Percentiles rank a stretch among this genome's conserved stretches.
Conservation (phyloP, 2,329 filamentous ascomycete genomes). For the Epichloe aotearoae region DNA sequence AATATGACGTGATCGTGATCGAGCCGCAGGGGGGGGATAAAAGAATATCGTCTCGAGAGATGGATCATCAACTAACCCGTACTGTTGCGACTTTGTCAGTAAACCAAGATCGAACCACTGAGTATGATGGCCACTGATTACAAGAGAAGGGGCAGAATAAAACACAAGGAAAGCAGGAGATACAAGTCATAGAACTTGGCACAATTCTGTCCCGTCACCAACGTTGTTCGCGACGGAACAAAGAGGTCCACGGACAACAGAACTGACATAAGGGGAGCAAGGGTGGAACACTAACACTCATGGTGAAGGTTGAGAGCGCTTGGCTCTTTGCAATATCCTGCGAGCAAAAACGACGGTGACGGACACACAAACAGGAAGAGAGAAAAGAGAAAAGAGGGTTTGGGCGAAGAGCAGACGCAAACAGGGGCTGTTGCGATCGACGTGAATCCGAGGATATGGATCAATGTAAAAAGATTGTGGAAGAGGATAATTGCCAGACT, state of each 20-base stretch:
- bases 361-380: neutral
- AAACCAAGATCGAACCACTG: slow-evolving; percentile 5
- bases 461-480: too few species aligned
- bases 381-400: neutral
- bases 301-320: slow-evolving; percentile 9
- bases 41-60: neutral
- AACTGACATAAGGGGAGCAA: slow-evolving; percentile 10
- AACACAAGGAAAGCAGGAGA: neutral
- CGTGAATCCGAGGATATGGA: neutral
- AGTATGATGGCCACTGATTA: neutral
- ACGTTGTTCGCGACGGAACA: neutral
- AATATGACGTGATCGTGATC: too few species aligned
- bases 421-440: neutral
- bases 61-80: slow-evolving; percentile 34
- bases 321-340: slow-evolving; percentile 2
- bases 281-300: slow-evolving; percentile 17
- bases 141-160: neutral
- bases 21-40: neutral
- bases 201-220: neutral
- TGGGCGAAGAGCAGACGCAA: neutral
- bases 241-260: neutral
- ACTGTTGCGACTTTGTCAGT: slow-evolving; percentile 28
- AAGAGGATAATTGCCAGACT: neutral
- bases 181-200: neutral
- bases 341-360: neutral